Evolutionary conservation across 345 rosid species (phyloP).

Genomic region (Eucalyptus sideroxylon): DNA sequence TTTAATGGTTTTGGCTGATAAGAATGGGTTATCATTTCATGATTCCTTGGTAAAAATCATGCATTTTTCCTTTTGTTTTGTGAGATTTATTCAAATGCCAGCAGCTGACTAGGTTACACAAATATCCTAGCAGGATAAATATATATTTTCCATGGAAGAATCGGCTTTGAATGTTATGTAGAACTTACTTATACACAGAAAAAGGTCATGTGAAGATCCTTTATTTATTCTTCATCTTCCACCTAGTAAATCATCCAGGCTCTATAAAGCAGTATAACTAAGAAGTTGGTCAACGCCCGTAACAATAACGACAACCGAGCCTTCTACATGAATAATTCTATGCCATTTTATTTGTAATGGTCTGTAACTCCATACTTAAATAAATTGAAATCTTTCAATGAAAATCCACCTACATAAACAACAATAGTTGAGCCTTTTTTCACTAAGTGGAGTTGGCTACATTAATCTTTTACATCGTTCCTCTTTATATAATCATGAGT

Average conservation of each 20-base stretch:
- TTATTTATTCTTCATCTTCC: background rate
- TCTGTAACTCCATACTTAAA: background rate
- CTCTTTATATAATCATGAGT: background rate
- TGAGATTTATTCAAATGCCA: background rate
- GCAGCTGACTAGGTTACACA: background rate
- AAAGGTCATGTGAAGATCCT: background rate
- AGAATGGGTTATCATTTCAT: background rate
- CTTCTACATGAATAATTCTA: background rate
- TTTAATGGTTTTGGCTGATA: background rate
- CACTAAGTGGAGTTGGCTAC: background rate
- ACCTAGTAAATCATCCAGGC: background rate
- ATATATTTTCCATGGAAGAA: background rate
- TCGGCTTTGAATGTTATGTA: background rate
- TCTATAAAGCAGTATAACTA: background rate
- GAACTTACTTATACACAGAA: background rate
- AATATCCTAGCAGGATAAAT: background rate
- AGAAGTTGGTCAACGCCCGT: background rate
- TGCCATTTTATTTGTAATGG: background rate
- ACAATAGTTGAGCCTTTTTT: background rate
- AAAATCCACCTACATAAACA: background rate
- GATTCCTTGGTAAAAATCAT: background rate
- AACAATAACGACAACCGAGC: background rate
- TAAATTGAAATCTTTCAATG: background rate
- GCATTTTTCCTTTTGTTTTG: background rate
- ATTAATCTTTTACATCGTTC: background rate